Evolutionary conservation across 805 yeast species (phyloP).

Genomic region (Candida boleticola): DNA sequence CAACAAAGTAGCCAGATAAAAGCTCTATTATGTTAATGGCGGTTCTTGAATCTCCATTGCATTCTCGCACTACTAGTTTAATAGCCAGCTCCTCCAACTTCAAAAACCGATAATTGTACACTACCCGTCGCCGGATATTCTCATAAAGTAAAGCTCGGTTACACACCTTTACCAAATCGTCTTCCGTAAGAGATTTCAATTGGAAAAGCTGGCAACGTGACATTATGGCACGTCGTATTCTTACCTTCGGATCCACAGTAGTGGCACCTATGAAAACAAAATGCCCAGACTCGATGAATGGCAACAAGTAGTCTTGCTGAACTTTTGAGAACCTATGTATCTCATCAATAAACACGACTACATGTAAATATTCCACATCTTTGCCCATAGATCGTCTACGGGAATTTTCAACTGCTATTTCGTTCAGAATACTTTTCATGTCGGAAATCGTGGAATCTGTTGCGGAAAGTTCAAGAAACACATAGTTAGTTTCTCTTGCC

Average conservation of each 20-base stretch:
- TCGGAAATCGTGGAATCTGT: slow-evolving; percentile 70
- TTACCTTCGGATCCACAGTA: slow-evolving; percentile 86
- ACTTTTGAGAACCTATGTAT: slow-evolving; percentile 82
- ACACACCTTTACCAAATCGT: slow-evolving; percentile 54
- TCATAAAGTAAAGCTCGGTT: slow-evolving; percentile 51
- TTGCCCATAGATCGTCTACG: slow-evolving; percentile 29
- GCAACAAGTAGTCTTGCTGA: slow-evolving; percentile 87
- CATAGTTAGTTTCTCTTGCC: slow-evolving; percentile 51
- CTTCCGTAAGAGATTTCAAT: slow-evolving; percentile 48
- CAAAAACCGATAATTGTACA: slow-evolving; percentile 11
- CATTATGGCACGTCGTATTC: slow-evolving; percentile 75
- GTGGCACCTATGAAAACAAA: slow-evolving; percentile 92
- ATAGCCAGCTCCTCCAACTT: slow-evolving; percentile 14
- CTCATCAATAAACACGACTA: slow-evolving; percentile 83
- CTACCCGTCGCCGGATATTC: slow-evolving; percentile 22
- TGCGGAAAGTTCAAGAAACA: slow-evolving; percentile 82
- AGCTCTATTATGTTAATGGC: slow-evolving; percentile 34
- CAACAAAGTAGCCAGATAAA: slow-evolving; percentile 14
- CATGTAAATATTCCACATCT: slow-evolving; percentile 12
- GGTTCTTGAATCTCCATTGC: slow-evolving; percentile 33
- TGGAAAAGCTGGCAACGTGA: slow-evolving; percentile 84
- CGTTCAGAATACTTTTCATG: slow-evolving; percentile 56
- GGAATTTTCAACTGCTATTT: slow-evolving; percentile 45
- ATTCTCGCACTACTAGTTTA: slow-evolving; percentile 13
- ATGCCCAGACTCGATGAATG: slow-evolving; percentile 80